A percentile compares a stretch with the other conserved stretches of the same genome.
These are phyloP conservation scores for Diaporthe batatas DNA, from an alignment of 2,329 filamentous ascomycete genomes.

Conservation along the genomic window DNA sequence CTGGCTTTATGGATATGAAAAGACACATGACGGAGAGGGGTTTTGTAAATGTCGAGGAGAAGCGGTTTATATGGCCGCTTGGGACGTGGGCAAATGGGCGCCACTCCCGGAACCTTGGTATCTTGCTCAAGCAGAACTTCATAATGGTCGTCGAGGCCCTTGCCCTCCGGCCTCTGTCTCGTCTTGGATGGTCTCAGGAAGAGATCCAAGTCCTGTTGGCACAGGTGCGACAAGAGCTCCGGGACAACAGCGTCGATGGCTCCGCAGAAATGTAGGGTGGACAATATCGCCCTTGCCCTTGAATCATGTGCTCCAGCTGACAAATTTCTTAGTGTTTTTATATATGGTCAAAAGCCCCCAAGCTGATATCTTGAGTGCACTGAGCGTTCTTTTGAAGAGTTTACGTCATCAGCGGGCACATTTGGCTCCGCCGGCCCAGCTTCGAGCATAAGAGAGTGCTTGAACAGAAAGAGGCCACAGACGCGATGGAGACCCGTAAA, in stretches of 20 bases:
- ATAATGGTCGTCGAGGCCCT: constrained; percentile 42
- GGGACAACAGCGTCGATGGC: constrained; percentile 35
- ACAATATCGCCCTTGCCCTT: neutral
- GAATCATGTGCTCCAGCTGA: neutral
- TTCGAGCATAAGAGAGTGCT: neutral
- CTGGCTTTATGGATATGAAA: constrained; percentile 16
- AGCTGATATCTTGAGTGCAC: neutral
- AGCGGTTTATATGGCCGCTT: constrained; percentile 46
- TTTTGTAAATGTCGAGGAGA: constrained; percentile 47
- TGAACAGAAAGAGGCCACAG: neutral
- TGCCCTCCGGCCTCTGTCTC: constrained; percentile 31
- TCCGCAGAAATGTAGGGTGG: constrained; percentile 28
- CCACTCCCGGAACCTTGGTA: constrained; percentile 46
- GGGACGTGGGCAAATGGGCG: constrained; percentile 47
- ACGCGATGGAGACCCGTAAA: neutral
- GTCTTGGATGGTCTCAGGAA: constrained; percentile 37
- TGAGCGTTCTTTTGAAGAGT: neutral
- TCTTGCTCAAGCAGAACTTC: constrained; percentile 39
- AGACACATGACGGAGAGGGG: constrained; percentile 37
- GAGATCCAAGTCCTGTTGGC: constrained; percentile 40
- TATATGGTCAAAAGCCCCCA: constrained; percentile 20
- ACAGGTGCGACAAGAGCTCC: constrained; percentile 41
- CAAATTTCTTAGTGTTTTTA: neutral
- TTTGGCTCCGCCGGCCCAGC: neutral
- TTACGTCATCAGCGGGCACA: neutral